Percentiles rank a stretch among this genome's conserved stretches.
phyloP scores from a whole-genome alignment of 1,284 basidiomycete genomes.

The Cystobasidiaceae sp. region DNA sequence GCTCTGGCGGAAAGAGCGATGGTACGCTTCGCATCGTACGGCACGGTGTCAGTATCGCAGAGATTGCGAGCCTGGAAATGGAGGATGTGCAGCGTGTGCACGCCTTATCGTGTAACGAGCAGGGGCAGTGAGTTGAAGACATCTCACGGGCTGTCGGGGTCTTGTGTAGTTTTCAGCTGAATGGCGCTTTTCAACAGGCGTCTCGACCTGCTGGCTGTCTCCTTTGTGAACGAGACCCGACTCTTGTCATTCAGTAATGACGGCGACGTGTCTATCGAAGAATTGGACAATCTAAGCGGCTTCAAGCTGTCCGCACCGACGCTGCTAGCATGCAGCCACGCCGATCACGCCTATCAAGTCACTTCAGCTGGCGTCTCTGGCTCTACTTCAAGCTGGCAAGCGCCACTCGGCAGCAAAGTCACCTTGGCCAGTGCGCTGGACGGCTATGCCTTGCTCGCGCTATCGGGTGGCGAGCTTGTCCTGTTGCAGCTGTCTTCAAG shows the following conservation, averaged over 20 bases:
- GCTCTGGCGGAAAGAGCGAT: slow-evolving; percentile 74
- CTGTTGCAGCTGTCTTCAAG: slow-evolving; percentile 50
- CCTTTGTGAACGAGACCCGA: slow-evolving; percentile 40
- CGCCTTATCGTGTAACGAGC: slow-evolving; percentile 50
- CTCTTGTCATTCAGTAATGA: slow-evolving; percentile 44
- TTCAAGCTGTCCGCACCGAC: slow-evolving; percentile 57
- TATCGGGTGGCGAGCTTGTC: slow-evolving; percentile 57
- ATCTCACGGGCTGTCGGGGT: too few relatives aligned
- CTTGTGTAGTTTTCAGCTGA: too few relatives aligned
- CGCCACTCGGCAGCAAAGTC: slow-evolving; percentile 49
- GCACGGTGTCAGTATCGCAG: slow-evolving; percentile 77
- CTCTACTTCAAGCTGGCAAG: slow-evolving; percentile 17
- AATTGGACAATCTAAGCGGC: slow-evolving; percentile 44
- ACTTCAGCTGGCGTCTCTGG: slow-evolving; percentile 54
- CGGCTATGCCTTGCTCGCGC: slow-evolving; percentile 62
- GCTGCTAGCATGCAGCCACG: slow-evolving; percentile 60
- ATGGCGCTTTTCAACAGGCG: neutral
- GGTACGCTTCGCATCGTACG: slow-evolving; percentile 77
- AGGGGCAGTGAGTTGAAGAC: slow-evolving; percentile 28
- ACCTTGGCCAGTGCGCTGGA: slow-evolving; percentile 63
- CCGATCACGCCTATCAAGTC: slow-evolving; percentile 62
- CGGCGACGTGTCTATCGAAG: slow-evolving; percentile 29
- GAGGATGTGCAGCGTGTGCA: slow-evolving; percentile 60
- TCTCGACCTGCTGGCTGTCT: slow-evolving; percentile 57
- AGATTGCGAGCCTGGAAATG: slow-evolving; percentile 59